Percentiles rank a stretch among this genome's conserved stretches.
Evolutionary conservation across 1,284 basidiomycete species (phyloP).

Genomic region (Irpex rosettiformis): DNA sequence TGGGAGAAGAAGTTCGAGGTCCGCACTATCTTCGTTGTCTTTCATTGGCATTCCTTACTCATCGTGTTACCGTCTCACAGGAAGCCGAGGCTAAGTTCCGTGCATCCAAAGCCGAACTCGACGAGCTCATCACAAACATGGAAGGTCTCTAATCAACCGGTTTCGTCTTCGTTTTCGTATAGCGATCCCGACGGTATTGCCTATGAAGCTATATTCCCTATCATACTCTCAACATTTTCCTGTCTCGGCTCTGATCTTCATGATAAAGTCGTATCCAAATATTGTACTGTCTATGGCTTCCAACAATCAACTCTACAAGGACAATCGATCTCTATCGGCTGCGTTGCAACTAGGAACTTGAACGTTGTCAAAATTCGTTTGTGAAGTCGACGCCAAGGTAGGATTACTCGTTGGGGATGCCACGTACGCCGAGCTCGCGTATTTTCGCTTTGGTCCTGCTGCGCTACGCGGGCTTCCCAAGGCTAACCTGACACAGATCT

Average conservation of each 20-base stretch:
- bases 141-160: constrained; percentile 65
- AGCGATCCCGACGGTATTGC: constrained; percentile 1
- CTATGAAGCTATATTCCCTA: constrained; percentile 4
- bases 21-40: constrained; percentile 25
- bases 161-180: constrained; percentile 2
- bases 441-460: background rate
- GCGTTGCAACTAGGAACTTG: background rate
- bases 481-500: background rate
- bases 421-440: background rate
- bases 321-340: constrained; percentile 2
- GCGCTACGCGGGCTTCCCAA: background rate
- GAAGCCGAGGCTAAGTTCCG: constrained; percentile 75
- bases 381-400: background rate
- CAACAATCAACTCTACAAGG: constrained; percentile 7
- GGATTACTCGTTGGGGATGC: background rate
- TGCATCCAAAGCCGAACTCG: constrained; percentile 80
- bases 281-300: constrained; percentile 13
- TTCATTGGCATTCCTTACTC: background rate
- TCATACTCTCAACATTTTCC: constrained; percentile 2
- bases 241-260: constrained; percentile 5
- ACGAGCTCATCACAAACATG: constrained; percentile 84
- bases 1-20: constrained; percentile 98
- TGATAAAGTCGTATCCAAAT: constrained; percentile 4
- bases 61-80: constrained; percentile 37
- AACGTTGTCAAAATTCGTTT: background rate